Percentiles rank a stretch among this genome's conserved stretches.
phyloP scores from a whole-genome alignment of 2,329 filamentous ascomycete species.

The Drechslerella coelobrocha region DNA sequence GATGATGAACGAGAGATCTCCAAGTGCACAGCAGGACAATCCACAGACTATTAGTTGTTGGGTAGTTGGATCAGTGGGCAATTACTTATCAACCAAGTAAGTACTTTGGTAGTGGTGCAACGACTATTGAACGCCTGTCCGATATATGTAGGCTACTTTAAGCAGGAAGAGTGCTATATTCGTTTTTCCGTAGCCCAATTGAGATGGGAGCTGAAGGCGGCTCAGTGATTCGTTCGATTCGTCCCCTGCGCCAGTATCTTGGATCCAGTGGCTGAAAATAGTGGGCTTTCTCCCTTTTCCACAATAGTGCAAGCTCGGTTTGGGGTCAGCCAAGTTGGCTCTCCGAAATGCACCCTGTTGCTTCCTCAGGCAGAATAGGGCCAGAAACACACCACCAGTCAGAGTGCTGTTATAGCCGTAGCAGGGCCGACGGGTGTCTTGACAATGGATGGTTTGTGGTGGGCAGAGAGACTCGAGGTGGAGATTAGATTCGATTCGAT shows the following conservation, averaged over 20 bases:
- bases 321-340: background rate
- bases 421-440: background rate
- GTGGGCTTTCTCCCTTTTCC: background rate
- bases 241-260: constrained; percentile 15
- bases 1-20: background rate
- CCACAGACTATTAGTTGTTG: background rate
- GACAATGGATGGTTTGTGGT: constrained; percentile 4
- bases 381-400: too few species aligned
- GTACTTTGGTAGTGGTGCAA: too few species aligned
- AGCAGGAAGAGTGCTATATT: constrained; percentile 24
- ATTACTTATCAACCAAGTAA: too few species aligned
- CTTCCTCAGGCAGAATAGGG: constrained; percentile 10
- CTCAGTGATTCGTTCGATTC: constrained; percentile 47
- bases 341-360: background rate
- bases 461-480: constrained; percentile 18
- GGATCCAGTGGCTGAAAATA: constrained; percentile 3
- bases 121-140: background rate
- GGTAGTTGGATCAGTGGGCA: background rate
- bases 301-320: background rate
- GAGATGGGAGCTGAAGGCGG: constrained; percentile 33
- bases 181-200: constrained; percentile 15
- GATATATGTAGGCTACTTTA: constrained; percentile 3
- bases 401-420: too few species aligned
- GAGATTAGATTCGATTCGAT: constrained; percentile 3
- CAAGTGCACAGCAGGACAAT: background rate